Evolutionary conservation across 768 basidiomycete genomes (phyloP).

Genomic region (Fistulinella prunicolor): DNA sequence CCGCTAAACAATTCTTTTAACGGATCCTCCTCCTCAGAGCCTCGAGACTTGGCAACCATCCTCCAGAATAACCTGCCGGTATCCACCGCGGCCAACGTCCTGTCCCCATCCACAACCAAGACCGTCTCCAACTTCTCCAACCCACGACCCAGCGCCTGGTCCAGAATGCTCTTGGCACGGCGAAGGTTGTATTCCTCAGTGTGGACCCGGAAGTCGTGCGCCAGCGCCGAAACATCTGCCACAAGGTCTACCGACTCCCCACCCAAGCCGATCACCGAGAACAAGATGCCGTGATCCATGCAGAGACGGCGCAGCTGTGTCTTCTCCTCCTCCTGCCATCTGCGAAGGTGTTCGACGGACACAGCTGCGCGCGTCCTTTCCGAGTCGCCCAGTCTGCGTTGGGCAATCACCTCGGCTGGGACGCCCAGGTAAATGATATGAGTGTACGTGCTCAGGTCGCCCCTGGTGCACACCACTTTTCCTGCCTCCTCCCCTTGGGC

Average conservation of each 20-base stretch:
- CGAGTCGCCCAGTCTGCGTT: slow-evolving; percentile 11
- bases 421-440: slow-evolving; percentile 13
- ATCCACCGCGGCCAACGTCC: slow-evolving; percentile 11
- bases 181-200: slow-evolving; percentile 13
- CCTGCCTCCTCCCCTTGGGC: slow-evolving; percentile 14
- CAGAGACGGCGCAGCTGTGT: slow-evolving; percentile 14
- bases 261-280: slow-evolving; percentile 13
- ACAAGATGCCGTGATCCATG: slow-evolving; percentile 15
- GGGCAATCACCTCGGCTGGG: slow-evolving; percentile 12
- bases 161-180: slow-evolving; percentile 13
- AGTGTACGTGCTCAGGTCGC: slow-evolving; percentile 15
- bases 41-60: slow-evolving; percentile 11
- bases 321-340: slow-evolving; percentile 16
- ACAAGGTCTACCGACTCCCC: slow-evolving; percentile 8
- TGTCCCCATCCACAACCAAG: slow-evolving; percentile 11
- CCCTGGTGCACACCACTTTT: slow-evolving; percentile 16
- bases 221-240: slow-evolving; percentile 13
- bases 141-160: slow-evolving; percentile 11
- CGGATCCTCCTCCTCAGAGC: slow-evolving; percentile 7
- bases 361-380: slow-evolving; percentile 8
- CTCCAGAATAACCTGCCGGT: slow-evolving; percentile 12
- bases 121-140: slow-evolving; percentile 13
- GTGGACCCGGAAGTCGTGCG: slow-evolving; percentile 9
- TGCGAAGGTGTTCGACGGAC: slow-evolving; percentile 12
- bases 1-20: slow-evolving; percentile 13